phyloP scores from a whole-genome alignment of 2,329 filamentous ascomycete genomes.

The Bipolaris oryzae region DNA sequence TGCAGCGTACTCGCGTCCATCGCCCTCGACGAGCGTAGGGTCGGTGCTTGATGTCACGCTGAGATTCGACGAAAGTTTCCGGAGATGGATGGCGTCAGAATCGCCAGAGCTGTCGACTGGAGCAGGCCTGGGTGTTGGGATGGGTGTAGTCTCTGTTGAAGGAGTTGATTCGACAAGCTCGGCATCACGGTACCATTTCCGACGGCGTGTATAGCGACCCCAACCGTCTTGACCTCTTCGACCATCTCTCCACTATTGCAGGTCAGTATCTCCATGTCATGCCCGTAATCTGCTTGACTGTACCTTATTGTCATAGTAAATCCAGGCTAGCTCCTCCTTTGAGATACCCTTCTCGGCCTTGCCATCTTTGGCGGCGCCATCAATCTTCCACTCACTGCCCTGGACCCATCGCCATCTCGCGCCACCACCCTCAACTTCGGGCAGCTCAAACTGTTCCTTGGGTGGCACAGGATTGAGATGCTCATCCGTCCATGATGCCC shows the following conservation, averaged over 20 bases:
- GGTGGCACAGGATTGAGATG: constrained; percentile 80
- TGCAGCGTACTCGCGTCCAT: constrained; percentile 31
- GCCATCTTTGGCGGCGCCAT: constrained; percentile 63
- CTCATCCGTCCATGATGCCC: constrained; percentile 93
- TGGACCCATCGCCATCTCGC: constrained; percentile 81
- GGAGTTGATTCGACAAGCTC: constrained; percentile 80
- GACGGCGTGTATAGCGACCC: constrained; percentile 88
- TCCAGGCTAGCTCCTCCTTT: constrained; percentile 75
- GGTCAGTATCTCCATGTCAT: constrained; percentile 19
- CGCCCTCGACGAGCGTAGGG: constrained; percentile 30
- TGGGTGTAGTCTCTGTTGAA: constrained; percentile 53
- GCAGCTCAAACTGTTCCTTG: constrained; percentile 73
- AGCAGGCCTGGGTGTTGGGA: constrained; percentile 49
- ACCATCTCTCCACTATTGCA: constrained; percentile 80
- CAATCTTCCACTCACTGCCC: constrained; percentile 85
- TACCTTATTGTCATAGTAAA: constrained; percentile 98
- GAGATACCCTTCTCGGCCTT: constrained; percentile 46
- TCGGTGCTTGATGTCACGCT: constrained; percentile 34
- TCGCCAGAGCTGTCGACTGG: constrained; percentile 37
- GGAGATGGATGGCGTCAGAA: constrained; percentile 29
- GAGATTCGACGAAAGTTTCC: constrained; percentile 31
- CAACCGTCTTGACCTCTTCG: constrained; percentile 85
- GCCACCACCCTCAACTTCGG: constrained; percentile 67
- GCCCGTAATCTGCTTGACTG: not conserved
- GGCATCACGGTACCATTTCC: constrained; percentile 96